Percentiles rank a stretch among this genome's conserved stretches.
phyloP scores from a whole-genome alignment of 192 early-diverging fungal species.

The Gonapodya prolifera region DNA sequence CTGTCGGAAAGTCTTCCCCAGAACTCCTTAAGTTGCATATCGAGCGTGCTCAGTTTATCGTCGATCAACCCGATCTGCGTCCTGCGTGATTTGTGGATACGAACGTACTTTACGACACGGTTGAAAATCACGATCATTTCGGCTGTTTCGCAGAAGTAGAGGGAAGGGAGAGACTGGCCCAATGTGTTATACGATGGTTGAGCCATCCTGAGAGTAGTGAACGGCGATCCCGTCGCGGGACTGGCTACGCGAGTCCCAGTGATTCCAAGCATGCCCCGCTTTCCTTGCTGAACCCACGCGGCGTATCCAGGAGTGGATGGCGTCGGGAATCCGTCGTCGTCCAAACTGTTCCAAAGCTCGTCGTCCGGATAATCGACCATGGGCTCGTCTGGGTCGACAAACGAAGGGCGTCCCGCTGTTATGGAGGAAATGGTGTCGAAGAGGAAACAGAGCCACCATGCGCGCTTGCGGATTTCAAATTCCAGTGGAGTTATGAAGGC shows the following conservation, averaged over 20 bases:
- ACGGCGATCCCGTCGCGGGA: too few species aligned
- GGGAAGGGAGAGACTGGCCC: too few species aligned
- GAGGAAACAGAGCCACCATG: not conserved
- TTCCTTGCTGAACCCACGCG: too few species aligned
- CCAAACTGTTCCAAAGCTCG: not conserved
- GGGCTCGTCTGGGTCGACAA: not conserved
- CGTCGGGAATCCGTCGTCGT: not conserved
- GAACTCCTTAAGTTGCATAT: not conserved
- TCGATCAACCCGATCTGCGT: not conserved
- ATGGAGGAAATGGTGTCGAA: not conserved
- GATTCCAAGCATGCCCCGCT: too few species aligned
- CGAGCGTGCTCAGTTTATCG: not conserved
- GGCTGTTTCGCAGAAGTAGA: not conserved
- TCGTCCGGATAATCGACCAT: not conserved
- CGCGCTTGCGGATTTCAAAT: not conserved
- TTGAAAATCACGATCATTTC: not conserved
- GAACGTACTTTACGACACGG: not conserved
- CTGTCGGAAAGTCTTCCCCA: not conserved
- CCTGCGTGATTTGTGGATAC: not conserved
- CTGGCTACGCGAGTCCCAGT: too few species aligned
- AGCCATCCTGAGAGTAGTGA: too few species aligned
- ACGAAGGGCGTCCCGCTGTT: not conserved
- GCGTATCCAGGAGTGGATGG: too few species aligned
- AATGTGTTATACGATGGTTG: too few species aligned
- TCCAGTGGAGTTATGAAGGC: not conserved